phyloP scores from a whole-genome alignment of 768 basidiomycete species.

The Naganishia vishniacii region DNA sequence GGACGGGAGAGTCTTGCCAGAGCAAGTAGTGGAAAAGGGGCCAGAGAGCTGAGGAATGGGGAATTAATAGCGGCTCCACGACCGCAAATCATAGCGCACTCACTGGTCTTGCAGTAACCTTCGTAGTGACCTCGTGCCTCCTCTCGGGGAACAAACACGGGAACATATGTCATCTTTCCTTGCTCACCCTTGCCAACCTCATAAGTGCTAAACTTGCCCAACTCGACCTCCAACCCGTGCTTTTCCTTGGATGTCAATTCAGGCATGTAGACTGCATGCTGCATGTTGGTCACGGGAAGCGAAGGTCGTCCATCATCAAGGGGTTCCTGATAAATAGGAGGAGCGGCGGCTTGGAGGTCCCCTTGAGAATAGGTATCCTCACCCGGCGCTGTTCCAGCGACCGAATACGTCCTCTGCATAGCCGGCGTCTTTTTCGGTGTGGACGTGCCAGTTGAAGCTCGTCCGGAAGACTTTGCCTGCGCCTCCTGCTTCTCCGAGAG shows the following conservation, averaged over 20 bases:
- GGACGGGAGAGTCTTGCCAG: conserved; percentile 85
- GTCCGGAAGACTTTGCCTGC: conserved; percentile 46
- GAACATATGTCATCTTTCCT: conserved; percentile 65
- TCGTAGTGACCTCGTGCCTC: conserved; percentile 92
- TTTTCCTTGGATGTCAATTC: conserved; percentile 61
- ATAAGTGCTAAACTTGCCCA: conserved; percentile 58
- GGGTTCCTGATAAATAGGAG: conserved; percentile 35
- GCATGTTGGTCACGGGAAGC: not conserved
- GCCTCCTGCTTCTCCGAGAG: conserved; percentile 34
- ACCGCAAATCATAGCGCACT: conserved; percentile 48
- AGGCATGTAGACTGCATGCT: conserved; percentile 36
- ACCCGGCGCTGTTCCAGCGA: conserved; percentile 22
- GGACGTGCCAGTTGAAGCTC: not conserved
- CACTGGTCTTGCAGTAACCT: conserved; percentile 95
- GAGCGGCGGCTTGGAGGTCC: conserved; percentile 1
- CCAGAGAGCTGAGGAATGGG: conserved; percentile 67
- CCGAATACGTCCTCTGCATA: conserved; percentile 8
- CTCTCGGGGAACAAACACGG: conserved; percentile 60
- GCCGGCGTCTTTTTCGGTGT: conserved; percentile 19
- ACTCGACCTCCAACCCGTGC: conserved; percentile 60
- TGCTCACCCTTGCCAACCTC: conserved; percentile 51
- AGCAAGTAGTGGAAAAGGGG: conserved; percentile 96
- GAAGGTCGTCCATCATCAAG: conserved; percentile 46
- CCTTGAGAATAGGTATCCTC: conserved; percentile 19
- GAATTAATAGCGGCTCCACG: not conserved